These are phyloP conservation scores for Turnera subulata DNA, from an alignment of 345 rosid genomes.

Conservation along the genomic window DNA sequence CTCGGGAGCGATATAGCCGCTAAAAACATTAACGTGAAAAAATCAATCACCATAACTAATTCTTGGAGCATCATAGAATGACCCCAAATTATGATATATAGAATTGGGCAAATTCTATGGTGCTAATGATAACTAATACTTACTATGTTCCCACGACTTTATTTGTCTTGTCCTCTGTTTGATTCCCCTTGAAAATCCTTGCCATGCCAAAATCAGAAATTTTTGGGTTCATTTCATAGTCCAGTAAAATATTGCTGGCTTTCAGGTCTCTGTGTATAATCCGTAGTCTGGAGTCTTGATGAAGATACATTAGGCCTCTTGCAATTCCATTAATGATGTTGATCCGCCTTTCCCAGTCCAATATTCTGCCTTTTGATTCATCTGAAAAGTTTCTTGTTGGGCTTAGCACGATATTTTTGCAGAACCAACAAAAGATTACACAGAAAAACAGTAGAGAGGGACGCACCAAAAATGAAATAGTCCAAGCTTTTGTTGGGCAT, in stretches of 20 bases:
- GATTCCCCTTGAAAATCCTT: slow-evolving; percentile 11
- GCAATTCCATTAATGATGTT: slow-evolving; percentile 4
- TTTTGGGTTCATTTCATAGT: slow-evolving; percentile 15
- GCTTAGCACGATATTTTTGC: background rate
- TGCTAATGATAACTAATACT: no score
- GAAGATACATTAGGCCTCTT: slow-evolving; percentile 4
- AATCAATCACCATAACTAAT: no score
- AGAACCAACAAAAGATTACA: background rate
- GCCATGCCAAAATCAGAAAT: slow-evolving; percentile 19
- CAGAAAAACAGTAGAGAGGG: no score
- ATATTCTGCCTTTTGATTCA: background rate
- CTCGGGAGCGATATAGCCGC: no score
- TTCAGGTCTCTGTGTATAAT: slow-evolving; percentile 5
- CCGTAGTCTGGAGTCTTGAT: slow-evolving; percentile 6
- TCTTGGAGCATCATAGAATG: no score
- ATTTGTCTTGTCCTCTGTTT: slow-evolving; percentile 9
- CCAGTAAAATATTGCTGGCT: slow-evolving; percentile 10
- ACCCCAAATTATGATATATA: no score
- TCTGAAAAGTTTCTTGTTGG: background rate
- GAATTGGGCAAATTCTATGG: no score
- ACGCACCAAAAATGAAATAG: background rate
- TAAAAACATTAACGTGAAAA: no score
- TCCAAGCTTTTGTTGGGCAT: slow-evolving; percentile 6
- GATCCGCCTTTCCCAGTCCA: background rate
- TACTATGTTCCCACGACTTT: slow-evolving; percentile 16